phyloP scores from a whole-genome alignment of 2,329 filamentous ascomycete species.

The Diaporthe batatas region DNA sequence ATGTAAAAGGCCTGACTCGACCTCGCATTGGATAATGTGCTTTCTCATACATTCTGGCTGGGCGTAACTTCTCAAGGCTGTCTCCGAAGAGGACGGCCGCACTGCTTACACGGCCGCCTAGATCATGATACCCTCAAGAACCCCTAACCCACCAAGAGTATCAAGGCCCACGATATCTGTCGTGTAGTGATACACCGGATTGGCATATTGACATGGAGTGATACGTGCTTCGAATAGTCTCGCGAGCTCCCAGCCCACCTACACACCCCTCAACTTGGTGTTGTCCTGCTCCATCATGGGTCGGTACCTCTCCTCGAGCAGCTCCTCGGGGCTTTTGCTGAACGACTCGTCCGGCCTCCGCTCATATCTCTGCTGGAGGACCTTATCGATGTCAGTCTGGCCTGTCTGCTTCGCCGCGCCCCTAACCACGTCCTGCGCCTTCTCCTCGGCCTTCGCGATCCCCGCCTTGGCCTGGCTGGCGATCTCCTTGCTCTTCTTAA shows the following conservation, averaged over 20 bases:
- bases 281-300: constrained; percentile 62
- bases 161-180: not conserved
- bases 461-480: constrained; percentile 55
- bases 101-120: constrained; percentile 11
- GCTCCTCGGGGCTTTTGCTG: constrained; percentile 65
- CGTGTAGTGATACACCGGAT: not conserved
- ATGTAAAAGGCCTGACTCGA: not conserved
- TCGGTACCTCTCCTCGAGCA: constrained; percentile 67
- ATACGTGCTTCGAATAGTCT: not conserved
- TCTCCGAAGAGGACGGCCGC: not conserved
- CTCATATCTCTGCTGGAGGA: constrained; percentile 64
- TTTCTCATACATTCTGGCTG: not conserved
- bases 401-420: constrained; percentile 48
- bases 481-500: constrained; percentile 57
- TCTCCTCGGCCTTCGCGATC: constrained; percentile 53
- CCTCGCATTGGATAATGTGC: not conserved
- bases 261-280: constrained; percentile 56
- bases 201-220: not conserved
- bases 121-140: constrained; percentile 20
- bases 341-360: constrained; percentile 55
- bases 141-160: constrained; percentile 6
- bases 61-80: not conserved
- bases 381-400: constrained; percentile 57
- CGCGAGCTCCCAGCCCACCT: constrained; percentile 8
- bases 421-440: constrained; percentile 48